Evolutionary conservation across 805 yeast genomes (phyloP).

Genomic region (Wickerhamomyces canadensis): DNA sequence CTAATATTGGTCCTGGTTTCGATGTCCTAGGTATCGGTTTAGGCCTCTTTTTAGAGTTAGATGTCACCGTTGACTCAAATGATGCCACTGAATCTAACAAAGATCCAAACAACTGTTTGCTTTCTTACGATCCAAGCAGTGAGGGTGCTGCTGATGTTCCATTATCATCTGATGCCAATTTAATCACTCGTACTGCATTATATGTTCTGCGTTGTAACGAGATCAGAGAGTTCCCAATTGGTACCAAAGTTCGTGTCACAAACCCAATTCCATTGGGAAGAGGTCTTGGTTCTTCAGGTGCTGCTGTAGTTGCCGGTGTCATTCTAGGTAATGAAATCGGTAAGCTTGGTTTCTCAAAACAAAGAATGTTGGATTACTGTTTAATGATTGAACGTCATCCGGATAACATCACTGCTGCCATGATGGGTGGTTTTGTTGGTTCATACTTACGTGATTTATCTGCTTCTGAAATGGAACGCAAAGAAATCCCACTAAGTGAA

Average conservation of each 20-base stretch:
- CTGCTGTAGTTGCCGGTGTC: conserved; percentile 97
- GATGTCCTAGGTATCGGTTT: conserved; percentile 94
- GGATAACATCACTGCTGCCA: conserved; percentile 96
- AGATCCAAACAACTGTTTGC: conserved; percentile 64
- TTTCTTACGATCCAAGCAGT: conserved; percentile 62
- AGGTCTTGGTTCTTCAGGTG: conserved; percentile 96
- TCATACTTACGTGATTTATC: conserved; percentile 81
- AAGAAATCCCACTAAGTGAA: conserved; percentile 79
- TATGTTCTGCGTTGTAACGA: conserved; percentile 85
- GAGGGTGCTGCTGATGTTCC: conserved; percentile 86
- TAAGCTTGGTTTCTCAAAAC: conserved; percentile 62
- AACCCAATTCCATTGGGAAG: conserved; percentile 97
- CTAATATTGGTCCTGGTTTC: conserved; percentile 98
- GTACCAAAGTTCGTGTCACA: conserved; percentile 72
- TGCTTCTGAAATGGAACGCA: conserved; percentile 63
- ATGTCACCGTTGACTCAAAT: conserved; percentile 56
- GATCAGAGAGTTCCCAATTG: conserved; percentile 69
- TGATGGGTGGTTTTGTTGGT: conserved; percentile 99
- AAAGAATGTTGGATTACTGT: conserved; percentile 87
- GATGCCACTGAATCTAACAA: conserved; percentile 38
- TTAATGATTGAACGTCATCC: conserved; percentile 98
- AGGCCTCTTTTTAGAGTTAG: conserved; percentile 63
- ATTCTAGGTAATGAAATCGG: conserved; percentile 85
- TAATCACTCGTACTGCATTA: conserved; percentile 89
- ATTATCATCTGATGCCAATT: conserved; percentile 65